These are phyloP conservation scores for Penicillium cinerascens DNA, from an alignment of 495 filamentous ascomycete species.

Conservation along the genomic window DNA sequence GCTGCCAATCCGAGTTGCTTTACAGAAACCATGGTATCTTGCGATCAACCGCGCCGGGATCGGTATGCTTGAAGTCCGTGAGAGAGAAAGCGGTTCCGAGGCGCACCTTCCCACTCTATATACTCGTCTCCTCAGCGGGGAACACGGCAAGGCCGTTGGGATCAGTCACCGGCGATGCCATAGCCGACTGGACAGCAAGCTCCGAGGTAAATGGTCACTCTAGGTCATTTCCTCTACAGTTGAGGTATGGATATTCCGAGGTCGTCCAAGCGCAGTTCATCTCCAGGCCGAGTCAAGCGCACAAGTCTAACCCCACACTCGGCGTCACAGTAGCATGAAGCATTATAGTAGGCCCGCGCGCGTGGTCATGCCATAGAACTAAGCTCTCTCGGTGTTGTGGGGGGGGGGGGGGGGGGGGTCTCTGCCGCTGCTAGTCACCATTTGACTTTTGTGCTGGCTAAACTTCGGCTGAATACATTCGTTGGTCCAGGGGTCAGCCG, in stretches of 20 bases:
- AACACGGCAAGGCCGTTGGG: not conserved
- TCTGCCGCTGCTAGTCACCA: not conserved
- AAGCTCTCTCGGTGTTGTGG: not conserved
- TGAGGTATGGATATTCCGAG: not conserved
- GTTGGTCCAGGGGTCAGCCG: not conserved
- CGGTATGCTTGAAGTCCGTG: not conserved
- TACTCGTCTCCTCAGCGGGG: not conserved
- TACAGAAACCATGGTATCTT: conserved; percentile 7
- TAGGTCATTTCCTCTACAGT: conserved; percentile 1
- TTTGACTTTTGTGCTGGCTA: conserved; percentile 6
- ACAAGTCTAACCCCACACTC: conserved; percentile 1
- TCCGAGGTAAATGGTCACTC: not conserved
- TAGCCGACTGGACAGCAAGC: not conserved
- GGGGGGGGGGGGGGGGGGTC: not conserved
- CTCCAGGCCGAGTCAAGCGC: not conserved
- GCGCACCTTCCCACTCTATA: conserved; percentile 2
- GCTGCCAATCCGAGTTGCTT: conserved; percentile 10
- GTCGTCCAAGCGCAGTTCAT: not conserved
- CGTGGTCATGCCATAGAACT: not conserved
- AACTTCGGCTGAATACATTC: conserved; percentile 1
- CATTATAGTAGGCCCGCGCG: not conserved
- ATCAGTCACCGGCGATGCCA: not conserved
- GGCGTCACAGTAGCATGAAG: not conserved
- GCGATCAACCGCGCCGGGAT: not conserved
- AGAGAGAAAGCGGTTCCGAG: not conserved